Base-by-base conservation (phyloP, 257 asterid species). In the Cinchona pubescens region DNA sequence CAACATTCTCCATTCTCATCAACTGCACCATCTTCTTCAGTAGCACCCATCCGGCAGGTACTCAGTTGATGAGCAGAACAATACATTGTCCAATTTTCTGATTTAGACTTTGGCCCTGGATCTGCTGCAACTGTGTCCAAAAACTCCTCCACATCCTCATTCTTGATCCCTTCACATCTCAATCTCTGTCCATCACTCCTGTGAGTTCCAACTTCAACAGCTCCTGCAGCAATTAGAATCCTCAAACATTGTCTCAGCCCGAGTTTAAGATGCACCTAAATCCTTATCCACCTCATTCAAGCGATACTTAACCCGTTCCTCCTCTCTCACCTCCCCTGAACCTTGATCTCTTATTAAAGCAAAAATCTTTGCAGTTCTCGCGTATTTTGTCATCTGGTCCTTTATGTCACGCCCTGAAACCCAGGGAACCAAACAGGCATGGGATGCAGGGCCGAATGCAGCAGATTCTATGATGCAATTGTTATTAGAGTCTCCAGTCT, bases 21-120 rank as follows among this genome's bases (percentile, higher is more conserved):
- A 1, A 92, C 96, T 3, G 89, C 98, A 0, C 97, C 97, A 0
- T 89, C 90, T 55, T 86, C 93, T 78, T 86, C 90, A 21, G 61
- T 76, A 1, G 66, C 71, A 5, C 97, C 98, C 91, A 92, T 90
- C 40, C 89, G 78, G 78, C 98, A 94, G 75, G 97, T 92, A 32
- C 98, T 90, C 93, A 94, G 88, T 83, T 94, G 98, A 83, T 94
- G 98, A 1, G 97, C 97, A 0, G 99, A 94, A 61, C 87, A 84
- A 73, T 89, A 92, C 11, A 83, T 23, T 0, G 88, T 79, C 97
- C 97, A 94, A 25, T 79, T 13, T 75, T 87, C 90, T 3, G 84
- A 76, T 69, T 73, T 82, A 0, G 90, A 78, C 66, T 80, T 81
- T 16, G 95, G 92, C 73, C 99, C 99, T 11, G 87, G 89, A 0